These are phyloP conservation scores for Antitrichia curtipendula DNA, from an alignment of 225 moss, liverwort and hornwort genomes.

Conservation along the genomic window DNA sequence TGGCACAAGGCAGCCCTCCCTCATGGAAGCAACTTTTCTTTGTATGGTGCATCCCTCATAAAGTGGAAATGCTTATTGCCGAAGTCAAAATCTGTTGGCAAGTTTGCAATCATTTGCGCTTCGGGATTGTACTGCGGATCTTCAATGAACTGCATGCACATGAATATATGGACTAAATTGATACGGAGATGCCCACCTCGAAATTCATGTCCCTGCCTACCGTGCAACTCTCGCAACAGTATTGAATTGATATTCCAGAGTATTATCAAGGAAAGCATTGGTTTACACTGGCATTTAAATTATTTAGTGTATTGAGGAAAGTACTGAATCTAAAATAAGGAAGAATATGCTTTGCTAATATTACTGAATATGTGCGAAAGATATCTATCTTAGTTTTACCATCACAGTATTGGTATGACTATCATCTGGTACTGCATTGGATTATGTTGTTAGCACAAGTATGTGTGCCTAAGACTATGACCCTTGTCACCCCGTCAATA, in stretches of 20 bases:
- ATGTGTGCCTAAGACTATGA: neutral
- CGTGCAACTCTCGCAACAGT: neutral
- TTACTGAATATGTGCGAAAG: neutral
- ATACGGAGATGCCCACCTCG: neutral
- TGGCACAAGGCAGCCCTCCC: neutral
- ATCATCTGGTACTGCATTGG: neutral
- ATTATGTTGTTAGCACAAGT: neutral
- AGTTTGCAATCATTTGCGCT: slow-evolving; percentile 18
- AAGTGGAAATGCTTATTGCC: slow-evolving; percentile 37
- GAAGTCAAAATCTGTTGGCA: slow-evolving; percentile 33
- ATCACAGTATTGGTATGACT: neutral
- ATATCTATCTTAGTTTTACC: neutral
- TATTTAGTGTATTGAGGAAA: neutral
- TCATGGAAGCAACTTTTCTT: slow-evolving; percentile 5
- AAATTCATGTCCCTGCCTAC: neutral
- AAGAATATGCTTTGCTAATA: neutral
- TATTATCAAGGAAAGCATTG: neutral
- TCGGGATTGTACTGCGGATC: slow-evolving; percentile 31
- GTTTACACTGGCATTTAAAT: neutral
- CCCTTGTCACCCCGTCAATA: neutral
- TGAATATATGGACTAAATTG: neutral
- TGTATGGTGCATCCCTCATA: slow-evolving; percentile 15
- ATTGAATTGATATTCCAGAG: neutral
- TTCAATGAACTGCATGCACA: slow-evolving; percentile 20
- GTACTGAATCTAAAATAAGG: neutral